Evolutionary conservation across 768 basidiomycete genomes (phyloP).

Genomic region (Pleurotus ostreatus): DNA sequence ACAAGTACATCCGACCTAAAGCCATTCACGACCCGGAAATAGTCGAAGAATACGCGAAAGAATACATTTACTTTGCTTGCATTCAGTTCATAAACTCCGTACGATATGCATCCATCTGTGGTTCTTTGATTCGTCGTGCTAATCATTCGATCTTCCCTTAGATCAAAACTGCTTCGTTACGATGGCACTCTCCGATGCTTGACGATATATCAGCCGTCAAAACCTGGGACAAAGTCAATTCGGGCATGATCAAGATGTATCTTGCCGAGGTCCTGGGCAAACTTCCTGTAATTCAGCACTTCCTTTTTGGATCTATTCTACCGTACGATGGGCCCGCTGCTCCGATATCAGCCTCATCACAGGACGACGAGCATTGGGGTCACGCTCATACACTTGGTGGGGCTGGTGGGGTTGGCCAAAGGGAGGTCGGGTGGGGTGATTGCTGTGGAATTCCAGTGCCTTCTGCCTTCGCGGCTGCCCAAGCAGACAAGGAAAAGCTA

Average conservation of each 20-base stretch:
- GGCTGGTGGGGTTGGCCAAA: slow-evolving; percentile 42
- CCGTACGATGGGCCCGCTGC: slow-evolving; percentile 59
- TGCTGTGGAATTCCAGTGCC: slow-evolving; percentile 91
- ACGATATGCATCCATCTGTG: slow-evolving; percentile 17
- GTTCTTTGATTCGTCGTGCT: background rate
- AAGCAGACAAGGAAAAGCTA: slow-evolving; percentile 39
- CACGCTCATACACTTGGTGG: slow-evolving; percentile 44
- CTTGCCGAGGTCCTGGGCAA: slow-evolving; percentile 91
- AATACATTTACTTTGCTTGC: slow-evolving; percentile 97
- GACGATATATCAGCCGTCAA: slow-evolving; percentile 96
- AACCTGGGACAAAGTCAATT: slow-evolving; percentile 95
- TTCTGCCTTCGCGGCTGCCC: slow-evolving; percentile 73
- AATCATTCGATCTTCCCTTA: slow-evolving; percentile 20
- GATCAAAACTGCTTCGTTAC: slow-evolving; percentile 93
- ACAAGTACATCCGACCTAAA: slow-evolving; percentile 88
- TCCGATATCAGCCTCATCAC: slow-evolving; percentile 21
- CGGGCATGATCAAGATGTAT: slow-evolving; percentile 98
- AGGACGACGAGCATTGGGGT: slow-evolving; percentile 40
- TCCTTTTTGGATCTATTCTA: slow-evolving; percentile 85
- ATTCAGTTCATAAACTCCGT: slow-evolving; percentile 96
- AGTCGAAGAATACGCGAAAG: slow-evolving; percentile 84
- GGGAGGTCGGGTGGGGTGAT: slow-evolving; percentile 74
- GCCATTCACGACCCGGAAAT: slow-evolving; percentile 90
- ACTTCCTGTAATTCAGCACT: slow-evolving; percentile 94
- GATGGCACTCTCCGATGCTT: slow-evolving; percentile 99